Conservation (phyloP, 345 rosid species). For the Pistacia atlantica region DNA sequence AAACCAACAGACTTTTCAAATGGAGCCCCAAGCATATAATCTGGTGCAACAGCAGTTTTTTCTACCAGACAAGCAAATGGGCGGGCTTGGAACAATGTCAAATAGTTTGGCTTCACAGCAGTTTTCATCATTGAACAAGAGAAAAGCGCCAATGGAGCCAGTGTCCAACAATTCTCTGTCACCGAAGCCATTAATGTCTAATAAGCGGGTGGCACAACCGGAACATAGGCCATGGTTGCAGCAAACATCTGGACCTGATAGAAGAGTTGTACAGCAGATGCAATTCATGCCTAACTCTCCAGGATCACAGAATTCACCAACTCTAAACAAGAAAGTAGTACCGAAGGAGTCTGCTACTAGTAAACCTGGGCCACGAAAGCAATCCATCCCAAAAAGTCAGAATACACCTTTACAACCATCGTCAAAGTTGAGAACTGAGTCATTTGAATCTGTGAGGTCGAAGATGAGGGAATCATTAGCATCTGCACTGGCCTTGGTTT, state of each 20-base stretch:
- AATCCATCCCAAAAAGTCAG: slow-evolving; percentile 42
- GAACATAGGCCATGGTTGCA: slow-evolving; percentile 91
- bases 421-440: slow-evolving; percentile 42
- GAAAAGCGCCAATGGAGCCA: slow-evolving; percentile 57
- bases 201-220: slow-evolving; percentile 53
- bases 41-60: slow-evolving; percentile 31
- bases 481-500: slow-evolving; percentile 77
- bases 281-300: slow-evolving; percentile 39
- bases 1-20: slow-evolving; percentile 25
- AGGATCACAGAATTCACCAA: slow-evolving; percentile 42
- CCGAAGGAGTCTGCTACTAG: slow-evolving; percentile 38
- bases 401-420: slow-evolving; percentile 39
- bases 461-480: slow-evolving; percentile 83
- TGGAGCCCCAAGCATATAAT: slow-evolving; percentile 28
- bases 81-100: slow-evolving; percentile 34
- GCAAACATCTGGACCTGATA: slow-evolving; percentile 40
- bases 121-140: slow-evolving; percentile 42
- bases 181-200: slow-evolving; percentile 38
- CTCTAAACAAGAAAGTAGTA: slow-evolving; percentile 43
- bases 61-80: slow-evolving; percentile 29
- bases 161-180: slow-evolving; percentile 32
- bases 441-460: slow-evolving; percentile 69
- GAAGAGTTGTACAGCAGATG: slow-evolving; percentile 34
- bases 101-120: slow-evolving; percentile 40
- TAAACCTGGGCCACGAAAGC: slow-evolving; percentile 46